A percentile compares a stretch with the other conserved stretches of the same genome.
phyloP scores from a whole-genome alignment of 257 asterid genomes.

The Ophiorrhiza pumila region DNA sequence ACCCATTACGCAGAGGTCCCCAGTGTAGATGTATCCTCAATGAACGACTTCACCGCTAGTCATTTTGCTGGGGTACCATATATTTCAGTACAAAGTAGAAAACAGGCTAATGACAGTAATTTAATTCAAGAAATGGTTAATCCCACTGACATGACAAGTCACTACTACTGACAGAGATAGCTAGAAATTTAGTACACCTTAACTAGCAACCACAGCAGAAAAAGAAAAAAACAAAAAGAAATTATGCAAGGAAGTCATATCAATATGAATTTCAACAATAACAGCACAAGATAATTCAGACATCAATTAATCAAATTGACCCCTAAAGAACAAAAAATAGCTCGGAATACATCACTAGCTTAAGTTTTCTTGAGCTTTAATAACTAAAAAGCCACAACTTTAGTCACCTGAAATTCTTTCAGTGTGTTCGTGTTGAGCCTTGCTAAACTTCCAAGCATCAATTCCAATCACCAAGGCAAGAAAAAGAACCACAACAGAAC shows the following conservation, averaged over 20 bases:
- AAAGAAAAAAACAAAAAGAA: not conserved
- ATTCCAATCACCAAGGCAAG: slow-evolving; percentile 19
- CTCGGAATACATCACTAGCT: not conserved
- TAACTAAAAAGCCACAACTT: not conserved
- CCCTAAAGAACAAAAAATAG: not conserved
- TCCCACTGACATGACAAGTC: not conserved
- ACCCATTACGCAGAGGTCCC: not conserved
- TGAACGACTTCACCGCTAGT: not conserved
- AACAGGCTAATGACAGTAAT: not conserved
- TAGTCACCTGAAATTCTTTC: slow-evolving; percentile 43
- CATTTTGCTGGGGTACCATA: not conserved
- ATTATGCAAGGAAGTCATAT: not conserved
- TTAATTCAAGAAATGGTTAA: not conserved
- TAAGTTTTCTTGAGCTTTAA: no score
- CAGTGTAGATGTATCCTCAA: not conserved
- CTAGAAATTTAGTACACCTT: not conserved
- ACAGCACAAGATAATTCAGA: not conserved
- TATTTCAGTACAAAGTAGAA: not conserved
- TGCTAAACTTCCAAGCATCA: slow-evolving; percentile 39
- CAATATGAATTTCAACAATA: not conserved
- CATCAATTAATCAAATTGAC: not conserved
- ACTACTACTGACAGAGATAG: no score
- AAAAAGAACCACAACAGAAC: slow-evolving; percentile 18
- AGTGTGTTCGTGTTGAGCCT: slow-evolving; percentile 33
- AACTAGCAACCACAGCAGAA: not conserved